Base-by-base conservation (phyloP, 108 stramenopile genomes). In the Fragilaria crotonensis region DNA sequence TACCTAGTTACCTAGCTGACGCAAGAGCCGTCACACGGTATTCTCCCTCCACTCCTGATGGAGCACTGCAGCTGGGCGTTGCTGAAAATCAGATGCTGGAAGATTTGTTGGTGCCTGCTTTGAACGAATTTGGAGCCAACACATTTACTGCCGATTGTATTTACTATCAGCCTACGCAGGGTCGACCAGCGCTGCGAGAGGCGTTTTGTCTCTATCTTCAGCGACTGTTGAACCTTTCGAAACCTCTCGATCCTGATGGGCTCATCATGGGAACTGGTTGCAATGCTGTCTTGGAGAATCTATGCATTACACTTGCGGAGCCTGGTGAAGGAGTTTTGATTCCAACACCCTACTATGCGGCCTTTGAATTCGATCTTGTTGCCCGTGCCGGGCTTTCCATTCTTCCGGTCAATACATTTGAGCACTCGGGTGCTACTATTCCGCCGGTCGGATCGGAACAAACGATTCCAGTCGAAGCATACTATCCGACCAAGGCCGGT, bases 331-430 rank as follows among this genome's bases (percentile, higher is more conserved):
- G 80, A 9, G 84, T 92, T 5, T 60, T 96, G 66, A 78, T 94
- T 27, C 95, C 95, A 5, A 77, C 87, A 20, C 95, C 95, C 1
- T 96, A 94, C 59, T 96, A 96, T 73, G 87, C 92, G 11, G 90
- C 95, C 5, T 96, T 96, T 71, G 91, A 94, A 68, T 88, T 87
- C 63, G 95, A 96, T 68, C 59, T 94, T 25, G 86, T 62, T 3
- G 80, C 87, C 0, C 65, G 90, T 22, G 90, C 90, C 0, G 83
- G 81, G 32, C 51, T 84, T 30, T 32, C 54, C 11, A 78, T 91
- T 47, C 71, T 85, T 0, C 81, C 84, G 5, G 88, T 90, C 9
- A 65, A 73, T 4, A 85, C 89, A 1, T 64, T 79, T 48, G 73
- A 17, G 48, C 33, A 41, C 5, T n/a, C 36, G 11, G 21, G 28